phyloP scores from a whole-genome alignment of 305 asterid species.

The Galium porrigens region DNA sequence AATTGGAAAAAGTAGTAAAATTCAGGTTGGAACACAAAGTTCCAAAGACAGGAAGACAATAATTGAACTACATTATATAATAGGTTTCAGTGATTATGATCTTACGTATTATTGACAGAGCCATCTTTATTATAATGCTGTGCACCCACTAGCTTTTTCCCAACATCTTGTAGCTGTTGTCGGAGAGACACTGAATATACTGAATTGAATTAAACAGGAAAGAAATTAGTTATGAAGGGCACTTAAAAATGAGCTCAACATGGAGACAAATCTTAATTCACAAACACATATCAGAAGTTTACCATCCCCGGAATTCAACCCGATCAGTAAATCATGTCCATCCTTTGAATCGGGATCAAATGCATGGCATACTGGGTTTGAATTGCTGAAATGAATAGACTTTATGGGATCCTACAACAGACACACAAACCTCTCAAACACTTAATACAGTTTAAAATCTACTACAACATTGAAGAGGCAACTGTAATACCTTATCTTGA shows the following conservation, averaged over 20 bases:
- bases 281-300: slow-evolving; percentile 15
- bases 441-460: slow-evolving; percentile 13
- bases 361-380: slow-evolving; percentile 94
- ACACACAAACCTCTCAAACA: slow-evolving; percentile 24
- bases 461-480: background rate
- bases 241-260: slow-evolving; percentile 2
- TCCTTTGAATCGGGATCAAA: slow-evolving; percentile 94
- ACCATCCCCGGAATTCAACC: slow-evolving; percentile 92
- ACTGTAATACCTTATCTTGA: slow-evolving; percentile 69
- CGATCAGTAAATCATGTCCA: slow-evolving; percentile 95
- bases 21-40: background rate
- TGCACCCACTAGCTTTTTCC: slow-evolving; percentile 95
- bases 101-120: slow-evolving; percentile 66
- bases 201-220: slow-evolving; percentile 26
- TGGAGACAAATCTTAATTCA: slow-evolving; percentile 12
- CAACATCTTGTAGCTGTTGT: slow-evolving; percentile 89
- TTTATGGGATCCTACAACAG: slow-evolving; percentile 80
- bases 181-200: slow-evolving; percentile 85
- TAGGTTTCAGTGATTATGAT: slow-evolving; percentile 8
- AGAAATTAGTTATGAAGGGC: slow-evolving; percentile 9
- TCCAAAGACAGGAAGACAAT: background rate
- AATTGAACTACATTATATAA: background rate
- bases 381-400: slow-evolving; percentile 78
- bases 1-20: background rate
- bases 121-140: slow-evolving; percentile 98